Base-by-base conservation (phyloP, 345 rosid genomes). In the Psidium friedrichsthalianum region DNA sequence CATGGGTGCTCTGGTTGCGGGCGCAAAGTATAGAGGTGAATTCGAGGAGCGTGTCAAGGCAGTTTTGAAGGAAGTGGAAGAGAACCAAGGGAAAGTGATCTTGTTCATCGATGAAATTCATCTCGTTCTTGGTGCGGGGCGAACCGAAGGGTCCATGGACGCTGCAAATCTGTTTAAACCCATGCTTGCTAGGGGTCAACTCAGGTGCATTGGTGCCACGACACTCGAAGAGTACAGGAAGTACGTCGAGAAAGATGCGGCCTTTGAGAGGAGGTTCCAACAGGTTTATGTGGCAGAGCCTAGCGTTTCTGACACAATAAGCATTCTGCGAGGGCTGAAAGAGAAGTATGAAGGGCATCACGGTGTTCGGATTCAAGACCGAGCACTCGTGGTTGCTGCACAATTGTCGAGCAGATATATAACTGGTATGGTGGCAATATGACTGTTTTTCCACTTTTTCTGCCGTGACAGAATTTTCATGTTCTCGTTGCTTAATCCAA, bases 341-440 rank as follows among this genome's bases (percentile, higher is more conserved):
- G 99, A 97, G 93, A 97, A 89, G 82, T 95, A 95, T 42, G 99
- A 95, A 85, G 99, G 98, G 29, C 99, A 95, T 82, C 99, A 97
- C 82, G 98, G 98, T 92, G 98, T 95, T 29, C 86, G 95, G 6
- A 97, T 97, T 64, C 94, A 91, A 18, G 99, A 97, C 59, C 91
- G 96, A 58, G 99, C 96, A 64, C 94, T 95, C 56, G 93, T 95
- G 18, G 90, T 91, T 69, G 98, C 99, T 21, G 98, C 98, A 7
- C 99, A 95, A 86, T 85, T 97, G 24, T 97, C 98, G 51, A 93
- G 94, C 85, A 91, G 98, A 84, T 95, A 97, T 27, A 95, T 95
- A 9, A 94, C 98, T 83, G 99, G 98, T 95, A 92, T 64, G 89
- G 25, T 54, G 61, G 32, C 49, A 74, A 42, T 24, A 32, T 69